Percentiles rank a stretch among this genome's conserved stretches.
These are phyloP conservation scores for Escovopsis sp. DNA, from an alignment of 2,329 filamentous ascomycete genomes.

Conservation along the genomic window DNA sequence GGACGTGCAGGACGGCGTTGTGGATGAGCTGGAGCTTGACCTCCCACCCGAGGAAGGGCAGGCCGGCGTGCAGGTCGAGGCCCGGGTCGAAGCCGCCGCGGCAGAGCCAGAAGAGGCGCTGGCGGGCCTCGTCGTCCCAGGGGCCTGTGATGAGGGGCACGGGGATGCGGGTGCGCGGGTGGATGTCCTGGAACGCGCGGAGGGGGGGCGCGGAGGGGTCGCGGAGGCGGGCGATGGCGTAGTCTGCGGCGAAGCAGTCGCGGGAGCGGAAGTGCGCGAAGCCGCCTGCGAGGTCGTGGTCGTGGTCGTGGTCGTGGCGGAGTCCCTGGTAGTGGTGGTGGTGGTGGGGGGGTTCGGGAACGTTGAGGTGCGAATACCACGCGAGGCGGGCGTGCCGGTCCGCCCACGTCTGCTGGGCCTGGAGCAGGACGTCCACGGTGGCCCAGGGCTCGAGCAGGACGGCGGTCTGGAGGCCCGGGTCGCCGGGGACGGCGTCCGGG, in stretches of 20 bases:
- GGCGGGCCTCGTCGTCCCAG: constrained; percentile 23
- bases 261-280: constrained; percentile 18
- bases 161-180: constrained; percentile 25
- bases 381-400: constrained; percentile 21
- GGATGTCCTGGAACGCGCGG: constrained; percentile 23
- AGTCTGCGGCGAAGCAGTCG: constrained; percentile 24
- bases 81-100: constrained; percentile 22
- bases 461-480: constrained; percentile 29
- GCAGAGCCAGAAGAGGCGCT: constrained; percentile 32
- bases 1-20: constrained; percentile 18
- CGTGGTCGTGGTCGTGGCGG: no score
- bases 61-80: constrained; percentile 11
- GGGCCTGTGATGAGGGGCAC: constrained; percentile 25
- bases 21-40: constrained; percentile 21
- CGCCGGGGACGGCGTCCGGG: constrained; percentile 15
- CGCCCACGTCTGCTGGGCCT: constrained; percentile 34
- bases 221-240: constrained; percentile 13
- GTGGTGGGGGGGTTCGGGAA: constrained; percentile 5
- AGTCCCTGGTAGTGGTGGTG: constrained; percentile 10
- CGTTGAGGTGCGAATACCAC: constrained; percentile 21
- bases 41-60: constrained; percentile 32
- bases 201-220: constrained; percentile 10
- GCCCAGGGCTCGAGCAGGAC: constrained; percentile 31
- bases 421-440: constrained; percentile 29
- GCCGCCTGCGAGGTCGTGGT: no score